Base-by-base conservation (phyloP, 495 filamentous ascomycete genomes). In the Xanthoparmelia taractica region DNA sequence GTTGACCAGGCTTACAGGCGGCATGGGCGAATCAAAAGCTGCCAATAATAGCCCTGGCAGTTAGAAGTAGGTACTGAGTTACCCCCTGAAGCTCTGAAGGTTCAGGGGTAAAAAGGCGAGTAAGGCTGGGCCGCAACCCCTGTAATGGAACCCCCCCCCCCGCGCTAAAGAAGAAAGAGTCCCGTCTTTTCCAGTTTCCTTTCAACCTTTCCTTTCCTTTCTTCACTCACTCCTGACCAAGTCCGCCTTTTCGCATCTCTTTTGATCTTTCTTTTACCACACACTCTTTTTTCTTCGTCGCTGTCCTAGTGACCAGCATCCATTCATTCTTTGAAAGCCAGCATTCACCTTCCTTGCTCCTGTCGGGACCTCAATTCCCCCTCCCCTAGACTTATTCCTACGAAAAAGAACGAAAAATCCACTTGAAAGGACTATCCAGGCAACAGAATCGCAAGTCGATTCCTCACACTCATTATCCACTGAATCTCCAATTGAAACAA, bases 221-320 rank as follows among this genome's bases (percentile, higher is more conserved):
- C 47, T 57, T 60, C 38, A 13, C 43, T 43, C 40, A 40, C 63
- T 43, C 58, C 40, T 29, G 33, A 34, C 43, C 34, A 38, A 6
- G 41, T 31, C 63, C 23, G 57, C 7, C 60, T 40, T 57, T 17
- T 52, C 52, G 34, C 18, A 4, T 54, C 54, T 25, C 52, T 34
- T 40, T 2, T n/a, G n/a, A n/a, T n/a, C 8, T 13, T 13, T 20
- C 40, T 20, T 43, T 20, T 17, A 2, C 20, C 5, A 2, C 13
- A 4, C 13, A 4, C 17, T 43, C 4, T 4, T 58, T 57, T 57
- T 64, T 62, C 47, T n/a, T 25, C 60, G 58, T 40, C 41, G 58
- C 63, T 59, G 52, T 67, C 57, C 66, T 65, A 67, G 57, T 36
- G 62, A 67, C 52, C 40, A 67, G 58, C 66, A 67, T 60, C 45